Percentiles rank a stretch among this genome's conserved stretches.
phyloP scores from a whole-genome alignment of 768 basidiomycete genomes.

The Phylloporus sp. region DNA sequence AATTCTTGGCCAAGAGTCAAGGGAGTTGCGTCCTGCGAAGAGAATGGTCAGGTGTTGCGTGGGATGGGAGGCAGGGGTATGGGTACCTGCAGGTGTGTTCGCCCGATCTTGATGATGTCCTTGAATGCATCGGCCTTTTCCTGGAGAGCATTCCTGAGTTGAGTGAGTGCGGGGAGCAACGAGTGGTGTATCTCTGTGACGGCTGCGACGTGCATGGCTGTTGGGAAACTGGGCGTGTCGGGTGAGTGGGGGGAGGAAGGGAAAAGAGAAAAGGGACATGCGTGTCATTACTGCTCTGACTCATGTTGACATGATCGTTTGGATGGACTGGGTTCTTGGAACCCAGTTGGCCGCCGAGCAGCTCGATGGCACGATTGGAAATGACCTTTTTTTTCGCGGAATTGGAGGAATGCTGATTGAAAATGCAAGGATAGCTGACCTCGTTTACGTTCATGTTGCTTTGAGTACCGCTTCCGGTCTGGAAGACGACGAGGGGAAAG shows the following conservation, averaged over 20 bases:
- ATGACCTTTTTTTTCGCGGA: conserved; percentile 59
- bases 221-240: conserved; percentile 72
- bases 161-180: conserved; percentile 80
- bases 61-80: not conserved
- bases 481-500: conserved; percentile 98
- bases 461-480: conserved; percentile 98
- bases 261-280: conserved; percentile 35
- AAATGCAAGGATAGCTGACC: conserved; percentile 36
- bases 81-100: conserved; percentile 84
- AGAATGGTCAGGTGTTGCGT: not conserved
- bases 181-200: conserved; percentile 78
- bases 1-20: conserved; percentile 98
- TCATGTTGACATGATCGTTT: conserved; percentile 99
- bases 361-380: conserved; percentile 95
- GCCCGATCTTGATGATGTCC: conserved; percentile 95
- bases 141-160: conserved; percentile 79
- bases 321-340: conserved; percentile 98
- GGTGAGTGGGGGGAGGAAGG: not conserved
- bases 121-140: conserved; percentile 80
- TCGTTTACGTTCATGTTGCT: conserved; percentile 99
- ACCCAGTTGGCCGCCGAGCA: conserved; percentile 91
- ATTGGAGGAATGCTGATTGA: not conserved
- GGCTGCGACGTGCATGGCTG: conserved; percentile 97
- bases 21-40: conserved; percentile 85
- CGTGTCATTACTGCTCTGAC: conserved; percentile 98